These are phyloP conservation scores for Lactarius psammicola DNA, from an alignment of 768 basidiomycete genomes.

Conservation along the genomic window DNA sequence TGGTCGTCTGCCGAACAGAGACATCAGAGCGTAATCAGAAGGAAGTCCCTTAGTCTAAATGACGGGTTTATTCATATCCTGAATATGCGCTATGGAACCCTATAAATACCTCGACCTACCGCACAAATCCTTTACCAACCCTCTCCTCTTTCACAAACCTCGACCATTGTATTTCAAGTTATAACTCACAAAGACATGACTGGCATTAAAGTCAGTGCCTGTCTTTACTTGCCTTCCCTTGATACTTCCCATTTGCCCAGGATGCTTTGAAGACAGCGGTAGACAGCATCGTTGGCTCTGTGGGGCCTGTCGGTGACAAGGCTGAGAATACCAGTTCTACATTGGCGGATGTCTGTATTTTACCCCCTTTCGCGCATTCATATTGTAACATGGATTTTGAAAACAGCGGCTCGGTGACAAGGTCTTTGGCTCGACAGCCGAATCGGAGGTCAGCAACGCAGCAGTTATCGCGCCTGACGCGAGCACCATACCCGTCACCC, in stretches of 20 bases:
- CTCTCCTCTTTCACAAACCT: background rate
- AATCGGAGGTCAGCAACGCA: background rate
- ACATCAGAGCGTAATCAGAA: background rate
- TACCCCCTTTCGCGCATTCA: background rate
- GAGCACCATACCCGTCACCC: background rate
- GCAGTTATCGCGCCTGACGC: conserved; percentile 1
- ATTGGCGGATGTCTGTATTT: background rate
- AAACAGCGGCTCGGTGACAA: conserved; percentile 7
- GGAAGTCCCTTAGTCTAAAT: background rate
- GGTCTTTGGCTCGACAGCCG: conserved; percentile 11
- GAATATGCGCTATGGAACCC: background rate
- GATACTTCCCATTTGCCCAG: background rate
- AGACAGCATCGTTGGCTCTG: background rate
- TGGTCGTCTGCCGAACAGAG: background rate
- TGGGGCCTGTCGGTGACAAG: too few species aligned
- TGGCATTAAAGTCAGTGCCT: conserved; percentile 5
- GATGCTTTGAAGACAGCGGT: background rate
- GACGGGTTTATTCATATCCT: conserved; percentile 3
- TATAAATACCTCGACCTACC: conserved; percentile 12
- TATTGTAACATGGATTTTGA: background rate
- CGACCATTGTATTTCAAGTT: background rate
- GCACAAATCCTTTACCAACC: background rate
- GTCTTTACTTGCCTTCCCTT: too few species aligned
- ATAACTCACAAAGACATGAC: conserved; percentile 5
- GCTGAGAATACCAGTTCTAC: background rate